Evolutionary conservation across 129 eudicot genomes (phyloP), one percentile per base, ranked within the genome.

Genomic region (Artemisia tridentata): DNA sequence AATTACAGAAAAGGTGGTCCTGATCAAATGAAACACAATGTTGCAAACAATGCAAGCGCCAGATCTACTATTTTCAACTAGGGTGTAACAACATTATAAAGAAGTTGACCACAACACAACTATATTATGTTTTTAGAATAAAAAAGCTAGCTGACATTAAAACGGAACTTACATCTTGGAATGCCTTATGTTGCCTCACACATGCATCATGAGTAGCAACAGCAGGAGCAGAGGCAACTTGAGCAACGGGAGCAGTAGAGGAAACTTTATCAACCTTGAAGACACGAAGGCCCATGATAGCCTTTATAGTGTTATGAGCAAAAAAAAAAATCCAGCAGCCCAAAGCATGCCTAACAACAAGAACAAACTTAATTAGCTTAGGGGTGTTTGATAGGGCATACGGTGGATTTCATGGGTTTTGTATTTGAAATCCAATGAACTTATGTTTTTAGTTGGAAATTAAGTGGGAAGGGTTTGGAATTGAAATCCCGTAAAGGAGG

Each of bases 221-320:
- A 52, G 20, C 58, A 52, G 11, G 27, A 83, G 59, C 41, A 34
- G 8, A 16, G 76, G 38, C 3, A 84, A 34, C 41, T 9, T 34
- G 41, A 6, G 63, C 74, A 45, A 80, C 80, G 0, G 91, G 60
- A 17, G 84, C 80, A 41, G 82, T 80, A 80, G 83, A 78, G 45
- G 73, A 86, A 58, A 91, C 86, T 7, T 80, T 54, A 69, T 88
- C 97, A 49, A 81, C 88, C 54, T 80, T 86, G 73, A 91, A 68
- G 16, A 91, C 86, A 63, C 96, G 90, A 46, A 96, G 97, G 12
- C 97, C 96, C 86, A 85, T 81, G 20, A 91, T 81, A 63, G 90
- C 76, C 69, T 85, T 95, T 5, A 84, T 90, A 67, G 92, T 95
- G 75, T 92, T 84, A 80, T 91, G 88, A 4, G 96, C 97, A 57